Base-by-base conservation (phyloP, 306 rosid genomes). In the Biancaea sappan region DNA sequence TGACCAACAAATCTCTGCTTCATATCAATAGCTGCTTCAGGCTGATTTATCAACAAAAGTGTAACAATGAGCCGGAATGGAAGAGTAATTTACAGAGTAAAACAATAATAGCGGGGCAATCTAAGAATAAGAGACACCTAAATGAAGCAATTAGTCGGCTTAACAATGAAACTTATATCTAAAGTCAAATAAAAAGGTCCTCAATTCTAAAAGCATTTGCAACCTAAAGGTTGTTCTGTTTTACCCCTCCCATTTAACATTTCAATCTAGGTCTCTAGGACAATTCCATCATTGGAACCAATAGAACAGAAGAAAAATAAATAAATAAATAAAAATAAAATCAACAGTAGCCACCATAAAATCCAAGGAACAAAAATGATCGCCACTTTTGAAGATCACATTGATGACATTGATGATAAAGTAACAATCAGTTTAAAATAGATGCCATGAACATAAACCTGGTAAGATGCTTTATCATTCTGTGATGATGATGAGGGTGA, bases 1-100 rank as follows among this genome's bases (percentile, higher is more conserved):
- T 94, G 99, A 59, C 99, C 99, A 75, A 86, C 80, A 79, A 80
- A 94, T 88, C 99, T 94, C 73, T 77, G 94, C 81, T 90, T 88
- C 99, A 94, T 88, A 82, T 94, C 99, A 84, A 94, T 80, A 60
- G 73, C 96, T 34, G 89, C 82, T 77, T 86, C 93, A 4, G 99
- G 90, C 99, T 94, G 94, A 90, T 82, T 64, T 40, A 70, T 72
- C 60, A 67, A 81, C 46, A 77, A 41, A 18, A 63, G 41, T 7
- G 12, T 25, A 34, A 41, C 44, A 48, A 29, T 63, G 46, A 48
- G 29, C 57, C 28, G 28, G 62, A 68, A 69, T 57, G 44, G 71
- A 22, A 4, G 19, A 63, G 44, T 48, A 64, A 50, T 51, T 56
- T 79, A 21, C 16, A 43, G 32, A 41, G 58, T 21, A 13, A 58